These are phyloP conservation scores for Colletotrichum echinochloae DNA, from an alignment of 2,329 filamentous ascomycete species.

Conservation along the genomic window DNA sequence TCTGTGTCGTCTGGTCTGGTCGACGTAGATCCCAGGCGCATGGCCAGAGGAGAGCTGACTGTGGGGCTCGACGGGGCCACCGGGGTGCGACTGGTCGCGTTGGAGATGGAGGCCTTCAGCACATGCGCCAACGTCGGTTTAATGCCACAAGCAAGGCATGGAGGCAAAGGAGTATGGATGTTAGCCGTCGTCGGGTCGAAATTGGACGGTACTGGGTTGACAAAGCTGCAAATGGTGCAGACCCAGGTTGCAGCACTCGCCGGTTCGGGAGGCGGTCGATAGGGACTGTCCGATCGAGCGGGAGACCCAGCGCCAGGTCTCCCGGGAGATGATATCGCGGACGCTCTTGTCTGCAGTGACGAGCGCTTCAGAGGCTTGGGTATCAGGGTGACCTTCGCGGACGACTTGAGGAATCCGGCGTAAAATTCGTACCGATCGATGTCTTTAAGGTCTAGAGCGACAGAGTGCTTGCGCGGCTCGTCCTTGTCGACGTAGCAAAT, in stretches of 20 bases:
- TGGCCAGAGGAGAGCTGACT: slow-evolving; percentile 43
- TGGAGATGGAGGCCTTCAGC: slow-evolving; percentile 86
- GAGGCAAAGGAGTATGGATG: slow-evolving; percentile 81
- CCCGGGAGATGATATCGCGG: slow-evolving; percentile 59
- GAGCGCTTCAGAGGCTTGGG: slow-evolving; percentile 81
- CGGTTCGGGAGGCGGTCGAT: slow-evolving; percentile 59
- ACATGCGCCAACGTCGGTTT: slow-evolving; percentile 87
- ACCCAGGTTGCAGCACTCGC: slow-evolving; percentile 84
- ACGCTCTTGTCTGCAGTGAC: slow-evolving; percentile 66
- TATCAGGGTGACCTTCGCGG: slow-evolving; percentile 89
- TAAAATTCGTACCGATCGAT: slow-evolving; percentile 93
- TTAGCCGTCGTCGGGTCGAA: slow-evolving; percentile 89
- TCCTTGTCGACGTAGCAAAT: slow-evolving; percentile 94
- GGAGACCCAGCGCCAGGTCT: slow-evolving; percentile 62
- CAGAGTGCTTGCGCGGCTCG: slow-evolving; percentile 85
- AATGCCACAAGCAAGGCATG: slow-evolving; percentile 93
- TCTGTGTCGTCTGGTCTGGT: slow-evolving; percentile 22
- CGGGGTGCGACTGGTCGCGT: slow-evolving; percentile 69
- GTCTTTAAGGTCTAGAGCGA: slow-evolving; percentile 88
- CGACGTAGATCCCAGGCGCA: slow-evolving; percentile 20
- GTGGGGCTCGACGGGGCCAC: slow-evolving; percentile 41
- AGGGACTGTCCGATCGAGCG: slow-evolving; percentile 56
- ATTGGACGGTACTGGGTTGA: slow-evolving; percentile 91
- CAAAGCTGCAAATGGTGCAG: slow-evolving; percentile 95
- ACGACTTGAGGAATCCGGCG: slow-evolving; percentile 94